Evolutionary conservation across 163 green algal genomes (phyloP).

Genomic region (Coccomyxa subellipsoidea): DNA sequence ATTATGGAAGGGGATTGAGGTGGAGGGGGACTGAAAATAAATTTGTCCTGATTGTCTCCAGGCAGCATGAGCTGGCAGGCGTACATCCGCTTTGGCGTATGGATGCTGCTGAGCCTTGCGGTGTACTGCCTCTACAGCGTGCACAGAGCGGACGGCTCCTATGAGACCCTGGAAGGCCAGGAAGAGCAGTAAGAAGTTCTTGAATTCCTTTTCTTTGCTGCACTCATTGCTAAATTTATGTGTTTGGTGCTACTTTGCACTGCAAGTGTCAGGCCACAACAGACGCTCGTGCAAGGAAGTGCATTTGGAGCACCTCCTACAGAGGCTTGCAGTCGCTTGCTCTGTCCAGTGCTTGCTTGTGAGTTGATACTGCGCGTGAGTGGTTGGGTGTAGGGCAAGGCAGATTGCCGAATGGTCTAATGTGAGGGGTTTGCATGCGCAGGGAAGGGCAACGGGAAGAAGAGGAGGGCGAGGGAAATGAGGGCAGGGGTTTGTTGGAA

Average conservation of each 20-base stretch:
- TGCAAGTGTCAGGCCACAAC: too few relatives aligned
- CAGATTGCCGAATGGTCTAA: background rate
- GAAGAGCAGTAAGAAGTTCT: background rate
- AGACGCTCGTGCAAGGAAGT: too few relatives aligned
- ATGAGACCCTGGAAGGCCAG: background rate
- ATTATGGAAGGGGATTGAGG: too few relatives aligned
- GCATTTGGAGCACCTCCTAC: too few relatives aligned
- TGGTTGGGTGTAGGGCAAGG: too few relatives aligned
- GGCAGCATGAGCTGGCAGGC: slow-evolving; percentile 61
- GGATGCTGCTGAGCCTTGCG: slow-evolving; percentile 39
- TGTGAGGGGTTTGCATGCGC: background rate
- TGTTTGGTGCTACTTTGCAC: too few relatives aligned
- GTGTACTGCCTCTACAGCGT: slow-evolving; percentile 40
- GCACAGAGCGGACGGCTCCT: slow-evolving; percentile 21
- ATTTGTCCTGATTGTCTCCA: slow-evolving; percentile 1
- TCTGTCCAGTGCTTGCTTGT: too few relatives aligned
- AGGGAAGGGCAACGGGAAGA: background rate
- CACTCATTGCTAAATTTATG: too few relatives aligned
- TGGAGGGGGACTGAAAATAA: background rate
- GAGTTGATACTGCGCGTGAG: too few relatives aligned
- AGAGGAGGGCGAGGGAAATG: background rate
- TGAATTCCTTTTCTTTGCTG: too few relatives aligned
- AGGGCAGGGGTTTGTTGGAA: background rate
- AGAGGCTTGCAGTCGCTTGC: too few relatives aligned
- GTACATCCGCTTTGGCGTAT: slow-evolving; percentile 67